Conservation (phyloP, 345 rosid species). For the Brassica carinata region DNA sequence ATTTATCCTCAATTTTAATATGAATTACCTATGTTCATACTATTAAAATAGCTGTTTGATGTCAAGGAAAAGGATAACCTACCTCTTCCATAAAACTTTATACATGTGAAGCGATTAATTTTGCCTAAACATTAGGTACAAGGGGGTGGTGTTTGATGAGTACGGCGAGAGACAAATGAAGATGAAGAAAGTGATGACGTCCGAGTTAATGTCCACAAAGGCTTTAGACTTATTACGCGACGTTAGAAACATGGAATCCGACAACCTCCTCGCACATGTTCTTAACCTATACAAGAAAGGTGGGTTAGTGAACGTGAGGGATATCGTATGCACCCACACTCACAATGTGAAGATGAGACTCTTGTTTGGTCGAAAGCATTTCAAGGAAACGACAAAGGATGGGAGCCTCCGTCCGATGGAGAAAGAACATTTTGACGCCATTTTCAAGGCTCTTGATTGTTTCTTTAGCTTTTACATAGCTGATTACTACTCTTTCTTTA, state of each 20-base stretch:
- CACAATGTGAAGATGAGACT: background rate
- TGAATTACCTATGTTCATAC: background rate
- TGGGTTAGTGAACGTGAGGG: background rate
- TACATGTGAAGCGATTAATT: too few relatives aligned
- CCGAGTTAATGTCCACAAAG: background rate
- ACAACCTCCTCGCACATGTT: background rate
- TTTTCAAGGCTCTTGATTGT: conserved; percentile 2
- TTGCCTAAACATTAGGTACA: background rate
- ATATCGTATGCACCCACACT: background rate
- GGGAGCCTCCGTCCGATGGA: background rate
- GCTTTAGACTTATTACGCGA: background rate
- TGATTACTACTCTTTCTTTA: background rate
- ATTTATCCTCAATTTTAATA: too few relatives aligned
- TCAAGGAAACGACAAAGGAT: background rate
- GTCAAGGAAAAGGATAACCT: too few relatives aligned
- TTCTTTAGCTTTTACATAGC: background rate
- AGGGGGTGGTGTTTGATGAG: background rate
- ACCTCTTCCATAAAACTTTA: too few relatives aligned
- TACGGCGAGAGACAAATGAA: background rate
- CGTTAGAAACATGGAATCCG: background rate
- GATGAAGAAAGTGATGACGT: background rate
- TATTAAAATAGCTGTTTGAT: too few relatives aligned
- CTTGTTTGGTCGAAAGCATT: background rate
- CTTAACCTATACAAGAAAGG: background rate
- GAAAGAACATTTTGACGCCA: background rate